Percentiles rank a stretch among this genome's conserved stretches.
These are phyloP conservation scores for Trichoderma aggressivum DNA, from an alignment of 2,329 filamentous ascomycete genomes.

Conservation along the genomic window DNA sequence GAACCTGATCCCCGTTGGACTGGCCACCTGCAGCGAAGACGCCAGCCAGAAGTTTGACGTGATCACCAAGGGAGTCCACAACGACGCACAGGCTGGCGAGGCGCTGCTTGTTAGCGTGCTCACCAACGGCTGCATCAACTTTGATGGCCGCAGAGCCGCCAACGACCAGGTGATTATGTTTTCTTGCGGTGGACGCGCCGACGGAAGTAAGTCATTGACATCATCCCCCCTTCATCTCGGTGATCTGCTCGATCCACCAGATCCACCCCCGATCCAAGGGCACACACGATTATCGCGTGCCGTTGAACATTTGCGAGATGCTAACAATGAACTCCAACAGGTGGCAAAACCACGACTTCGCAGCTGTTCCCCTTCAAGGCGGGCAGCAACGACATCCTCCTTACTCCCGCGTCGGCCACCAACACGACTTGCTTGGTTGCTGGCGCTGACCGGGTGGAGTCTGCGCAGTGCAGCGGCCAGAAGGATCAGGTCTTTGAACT, in stretches of 20 bases:
- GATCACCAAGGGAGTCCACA: constrained; percentile 48
- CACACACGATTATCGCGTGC: background rate
- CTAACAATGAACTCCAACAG: constrained; percentile 25
- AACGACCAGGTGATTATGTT: constrained; percentile 50
- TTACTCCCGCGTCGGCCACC: constrained; percentile 44
- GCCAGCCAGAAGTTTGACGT: constrained; percentile 50
- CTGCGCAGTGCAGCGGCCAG: constrained; percentile 30
- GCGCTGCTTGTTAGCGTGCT: constrained; percentile 48
- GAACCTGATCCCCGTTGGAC: constrained; percentile 49
- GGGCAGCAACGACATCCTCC: constrained; percentile 37
- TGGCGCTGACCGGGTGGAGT: constrained; percentile 21
- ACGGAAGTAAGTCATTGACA: constrained; percentile 37
- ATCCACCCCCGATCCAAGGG: background rate
- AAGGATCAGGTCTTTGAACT: constrained; percentile 23
- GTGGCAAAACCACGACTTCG: constrained; percentile 44
- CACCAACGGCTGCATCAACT: constrained; percentile 51
- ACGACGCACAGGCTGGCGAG: constrained; percentile 39
- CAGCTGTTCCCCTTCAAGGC: constrained; percentile 50
- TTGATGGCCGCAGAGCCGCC: constrained; percentile 42
- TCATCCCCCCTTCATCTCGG: background rate
- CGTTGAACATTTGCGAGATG: background rate
- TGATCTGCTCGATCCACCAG: constrained; percentile 19
- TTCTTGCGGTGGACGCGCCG: constrained; percentile 51
- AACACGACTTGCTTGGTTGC: constrained; percentile 29
- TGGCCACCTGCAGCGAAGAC: constrained; percentile 44